A percentile compares a stretch with the other conserved stretches of the same genome.
These are phyloP conservation scores for Panaeolus cyanescens DNA, from an alignment of 768 basidiomycete genomes.

Conservation along the genomic window DNA sequence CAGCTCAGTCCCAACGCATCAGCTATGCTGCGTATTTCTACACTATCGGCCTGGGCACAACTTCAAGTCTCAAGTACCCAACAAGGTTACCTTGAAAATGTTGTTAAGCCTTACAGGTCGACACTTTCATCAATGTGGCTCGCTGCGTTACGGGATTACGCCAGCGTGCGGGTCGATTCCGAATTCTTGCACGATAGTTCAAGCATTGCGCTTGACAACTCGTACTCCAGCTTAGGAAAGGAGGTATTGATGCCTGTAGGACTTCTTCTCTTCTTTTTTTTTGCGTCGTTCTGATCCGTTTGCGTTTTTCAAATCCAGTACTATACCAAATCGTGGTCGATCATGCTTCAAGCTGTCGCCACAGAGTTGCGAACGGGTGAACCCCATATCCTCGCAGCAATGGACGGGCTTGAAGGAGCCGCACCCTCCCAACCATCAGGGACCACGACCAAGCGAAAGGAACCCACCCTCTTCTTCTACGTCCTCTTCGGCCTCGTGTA, in stretches of 20 bases:
- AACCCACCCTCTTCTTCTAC: constrained; percentile 84
- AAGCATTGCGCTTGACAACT: constrained; percentile 74
- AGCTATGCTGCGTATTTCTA: constrained; percentile 91
- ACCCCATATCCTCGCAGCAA: constrained; percentile 69
- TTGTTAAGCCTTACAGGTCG: constrained; percentile 78
- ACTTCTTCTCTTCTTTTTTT: constrained; percentile 12
- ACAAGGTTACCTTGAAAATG: constrained; percentile 76
- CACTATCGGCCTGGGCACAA: constrained; percentile 94
- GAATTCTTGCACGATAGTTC: constrained; percentile 81
- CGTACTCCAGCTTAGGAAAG: constrained; percentile 85
- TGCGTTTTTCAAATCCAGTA: constrained; percentile 53
- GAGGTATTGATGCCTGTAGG: constrained; percentile 90
- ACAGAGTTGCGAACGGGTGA: constrained; percentile 74
- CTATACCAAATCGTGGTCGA: constrained; percentile 80
- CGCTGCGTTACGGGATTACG: constrained; percentile 87
- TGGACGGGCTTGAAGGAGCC: constrained; percentile 68
- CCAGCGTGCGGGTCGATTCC: constrained; percentile 85
- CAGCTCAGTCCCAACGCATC: constrained; percentile 93
- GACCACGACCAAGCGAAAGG: constrained; percentile 39
- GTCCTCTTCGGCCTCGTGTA: constrained; percentile 93
- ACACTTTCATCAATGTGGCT: constrained; percentile 86
- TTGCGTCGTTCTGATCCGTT: neutral
- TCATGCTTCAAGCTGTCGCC: constrained; percentile 84
- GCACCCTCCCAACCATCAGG: constrained; percentile 23
- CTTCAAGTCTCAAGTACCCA: constrained; percentile 76